These are phyloP conservation scores for Fusarium oxysporum DNA, from an alignment of 2,329 filamentous ascomycete species.

Conservation along the genomic window DNA sequence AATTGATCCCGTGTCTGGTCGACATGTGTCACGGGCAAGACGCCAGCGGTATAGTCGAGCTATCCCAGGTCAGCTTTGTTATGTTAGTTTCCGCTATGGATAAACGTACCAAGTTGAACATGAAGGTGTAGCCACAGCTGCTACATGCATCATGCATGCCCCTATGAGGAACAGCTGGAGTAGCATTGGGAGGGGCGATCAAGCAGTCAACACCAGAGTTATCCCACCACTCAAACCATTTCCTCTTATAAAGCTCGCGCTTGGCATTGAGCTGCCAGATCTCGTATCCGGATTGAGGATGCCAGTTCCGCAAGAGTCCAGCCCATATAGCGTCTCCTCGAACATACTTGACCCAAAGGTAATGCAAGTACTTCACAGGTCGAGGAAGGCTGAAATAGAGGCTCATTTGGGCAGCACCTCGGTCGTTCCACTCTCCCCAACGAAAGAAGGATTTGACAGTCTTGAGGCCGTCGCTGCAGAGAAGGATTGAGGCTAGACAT, in stretches of 20 bases:
- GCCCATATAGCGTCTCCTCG: slow-evolving; percentile 82
- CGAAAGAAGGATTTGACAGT: slow-evolving; percentile 84
- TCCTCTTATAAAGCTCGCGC: slow-evolving; percentile 80
- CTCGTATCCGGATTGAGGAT: slow-evolving; percentile 78
- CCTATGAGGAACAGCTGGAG: slow-evolving; percentile 86
- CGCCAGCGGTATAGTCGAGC: slow-evolving; percentile 87
- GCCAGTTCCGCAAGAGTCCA: slow-evolving; percentile 78
- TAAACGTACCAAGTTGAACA: slow-evolving; percentile 82
- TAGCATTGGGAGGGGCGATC: slow-evolving; percentile 87
- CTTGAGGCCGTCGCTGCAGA: slow-evolving; percentile 85
- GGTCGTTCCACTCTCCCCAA: slow-evolving; percentile 81
- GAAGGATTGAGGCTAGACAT: slow-evolving; percentile 79
- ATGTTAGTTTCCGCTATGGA: background rate
- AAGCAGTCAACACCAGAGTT: slow-evolving; percentile 79
- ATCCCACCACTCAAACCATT: slow-evolving; percentile 90
- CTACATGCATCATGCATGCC: slow-evolving; percentile 88
- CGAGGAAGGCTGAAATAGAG: slow-evolving; percentile 79
- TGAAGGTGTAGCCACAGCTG: slow-evolving; percentile 91
- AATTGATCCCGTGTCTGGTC: slow-evolving; percentile 76
- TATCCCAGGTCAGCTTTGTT: slow-evolving; percentile 47
- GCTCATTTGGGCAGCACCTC: slow-evolving; percentile 79
- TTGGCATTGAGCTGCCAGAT: slow-evolving; percentile 84
- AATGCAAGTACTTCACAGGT: slow-evolving; percentile 85
- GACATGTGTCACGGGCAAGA: slow-evolving; percentile 88
- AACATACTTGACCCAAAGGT: slow-evolving; percentile 89